Base-by-base conservation (phyloP, 2,329 filamentous ascomycete species). In the Graphiopsis chlorocephala region DNA sequence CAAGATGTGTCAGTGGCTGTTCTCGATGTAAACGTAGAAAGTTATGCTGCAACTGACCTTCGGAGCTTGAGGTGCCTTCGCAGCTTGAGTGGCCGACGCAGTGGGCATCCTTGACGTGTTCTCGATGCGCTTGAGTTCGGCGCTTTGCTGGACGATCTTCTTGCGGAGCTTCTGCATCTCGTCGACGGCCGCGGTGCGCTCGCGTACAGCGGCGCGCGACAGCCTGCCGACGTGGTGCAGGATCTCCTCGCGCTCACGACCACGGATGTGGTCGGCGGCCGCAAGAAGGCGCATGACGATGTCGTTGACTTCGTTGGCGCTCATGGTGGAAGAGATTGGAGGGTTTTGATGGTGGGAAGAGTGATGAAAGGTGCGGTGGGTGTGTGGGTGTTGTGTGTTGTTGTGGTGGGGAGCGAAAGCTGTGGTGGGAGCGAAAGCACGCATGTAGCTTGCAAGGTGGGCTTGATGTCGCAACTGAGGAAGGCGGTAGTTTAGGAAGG, bases 91-190 rank as follows among this genome's bases (percentile, higher is more conserved):
- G 29, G 8, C 58, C 12, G 58, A 5, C 20, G 28, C 11, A 25
- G 58, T n/a, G 14, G 26, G 25, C 15, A 6, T 15, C 12, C 4
- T 50, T 6, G 20, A 12, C 15, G 29, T 8, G 38, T 38, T 47
- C 25, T 20, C 20, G 15, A 58, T 23, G 33, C 31, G 33, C 25
- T 25, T 58, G 33, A 58, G 23, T 23, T 58, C 55, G 15, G 23
- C 23, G 15, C 35, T 38, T 14, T 42, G 55, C 33, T 42, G 55
- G 8, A 28, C 45, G 8, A 50, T 15, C 58, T 38, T 61, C 23
- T 61, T 50, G 42, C 29, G 26, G 42, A 61, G 58, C n/a, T 25
- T 33, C n/a, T 61, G 28, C 28, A 61, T 61, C 58, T 61, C 45
- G 42, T 50, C n/a, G n/a, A 61, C 20, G n/a, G 45, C 45, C 14